phyloP scores from a whole-genome alignment of 129 eudicot genomes.

The Erigeron canadensis region DNA sequence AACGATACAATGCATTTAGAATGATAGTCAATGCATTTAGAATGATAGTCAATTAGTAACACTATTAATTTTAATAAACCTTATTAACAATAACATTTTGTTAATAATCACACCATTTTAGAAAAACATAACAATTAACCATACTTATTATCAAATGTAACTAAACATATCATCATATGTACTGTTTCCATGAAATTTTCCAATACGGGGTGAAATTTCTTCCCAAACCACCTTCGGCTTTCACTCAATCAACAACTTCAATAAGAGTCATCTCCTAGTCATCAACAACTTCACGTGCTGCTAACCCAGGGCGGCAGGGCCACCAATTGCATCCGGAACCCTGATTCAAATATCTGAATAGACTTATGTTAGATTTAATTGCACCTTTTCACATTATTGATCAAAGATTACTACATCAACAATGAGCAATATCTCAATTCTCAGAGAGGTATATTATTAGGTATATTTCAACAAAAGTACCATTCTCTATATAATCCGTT shows the following conservation, averaged over 20 bases:
- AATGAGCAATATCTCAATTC: too few relatives aligned
- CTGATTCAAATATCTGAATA: constrained; percentile 26
- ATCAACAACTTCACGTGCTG: constrained; percentile 69
- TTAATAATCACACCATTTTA: too few relatives aligned
- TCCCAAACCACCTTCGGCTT: neutral
- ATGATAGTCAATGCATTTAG: too few relatives aligned
- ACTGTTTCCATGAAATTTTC: neutral
- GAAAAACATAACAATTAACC: too few relatives aligned
- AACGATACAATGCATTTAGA: too few relatives aligned
- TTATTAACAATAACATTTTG: too few relatives aligned
- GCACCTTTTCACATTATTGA: neutral
- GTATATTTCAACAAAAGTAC: neutral
- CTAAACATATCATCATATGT: neutral
- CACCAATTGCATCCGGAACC: constrained; percentile 97
- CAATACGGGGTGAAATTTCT: neutral
- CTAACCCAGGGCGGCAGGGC: constrained; percentile 54
- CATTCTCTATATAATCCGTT: neutral
- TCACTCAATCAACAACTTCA: constrained; percentile 66
- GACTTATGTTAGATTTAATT: neutral
- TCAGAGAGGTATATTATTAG: too few relatives aligned
- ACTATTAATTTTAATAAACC: too few relatives aligned
- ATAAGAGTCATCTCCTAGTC: constrained; percentile 93
- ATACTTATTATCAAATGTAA: too few relatives aligned
- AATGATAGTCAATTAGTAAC: too few relatives aligned
- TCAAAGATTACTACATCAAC: neutral